A percentile compares a stretch with the other conserved stretches of the same genome.
Evolutionary conservation across 352 stramenopile genomes (phyloP).

Genomic region (Pythium sukuiense): DNA sequence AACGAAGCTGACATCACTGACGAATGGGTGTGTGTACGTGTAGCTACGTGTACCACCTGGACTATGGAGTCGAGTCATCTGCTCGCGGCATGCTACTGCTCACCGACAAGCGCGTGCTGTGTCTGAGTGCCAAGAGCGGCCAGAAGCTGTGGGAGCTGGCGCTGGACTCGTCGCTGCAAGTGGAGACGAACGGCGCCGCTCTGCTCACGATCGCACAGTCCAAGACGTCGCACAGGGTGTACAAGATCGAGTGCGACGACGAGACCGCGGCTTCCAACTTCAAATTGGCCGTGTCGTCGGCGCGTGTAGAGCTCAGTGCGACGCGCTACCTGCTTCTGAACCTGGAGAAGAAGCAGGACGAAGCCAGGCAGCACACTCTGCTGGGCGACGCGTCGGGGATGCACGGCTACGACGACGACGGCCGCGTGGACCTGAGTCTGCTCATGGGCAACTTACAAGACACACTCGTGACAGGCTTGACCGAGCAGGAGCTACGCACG

Average conservation of each 20-base stretch:
- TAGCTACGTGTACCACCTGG: conserved; percentile 84
- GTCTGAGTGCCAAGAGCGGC: conserved; percentile 67
- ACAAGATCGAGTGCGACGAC: conserved; percentile 76
- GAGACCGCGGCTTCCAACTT: conserved; percentile 65
- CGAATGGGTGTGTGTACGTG: not conserved
- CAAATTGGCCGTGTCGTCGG: conserved; percentile 74
- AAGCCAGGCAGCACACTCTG: conserved; percentile 43
- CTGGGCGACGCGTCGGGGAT: conserved; percentile 12
- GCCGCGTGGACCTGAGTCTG: conserved; percentile 70
- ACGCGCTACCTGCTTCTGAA: conserved; percentile 83
- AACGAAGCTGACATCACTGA: not conserved
- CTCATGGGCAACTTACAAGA: conserved; percentile 85
- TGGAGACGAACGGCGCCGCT: conserved; percentile 34
- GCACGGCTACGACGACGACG: conserved; percentile 49
- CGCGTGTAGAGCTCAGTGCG: conserved; percentile 67
- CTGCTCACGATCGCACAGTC: conserved; percentile 60
- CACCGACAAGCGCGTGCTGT: conserved; percentile 83
- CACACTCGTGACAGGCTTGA: conserved; percentile 74
- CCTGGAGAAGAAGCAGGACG: conserved; percentile 78
- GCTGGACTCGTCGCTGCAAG: conserved; percentile 74
- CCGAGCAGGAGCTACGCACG: conserved; percentile 61
- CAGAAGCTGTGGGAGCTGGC: conserved; percentile 83
- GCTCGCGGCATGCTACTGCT: conserved; percentile 65
- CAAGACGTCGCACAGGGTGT: conserved; percentile 41
- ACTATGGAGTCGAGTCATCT: conserved; percentile 67